Evolutionary conservation across 345 rosid genomes (phyloP), one percentile per base, ranked within the genome.

Genomic region (Odontarrhena argentea): DNA sequence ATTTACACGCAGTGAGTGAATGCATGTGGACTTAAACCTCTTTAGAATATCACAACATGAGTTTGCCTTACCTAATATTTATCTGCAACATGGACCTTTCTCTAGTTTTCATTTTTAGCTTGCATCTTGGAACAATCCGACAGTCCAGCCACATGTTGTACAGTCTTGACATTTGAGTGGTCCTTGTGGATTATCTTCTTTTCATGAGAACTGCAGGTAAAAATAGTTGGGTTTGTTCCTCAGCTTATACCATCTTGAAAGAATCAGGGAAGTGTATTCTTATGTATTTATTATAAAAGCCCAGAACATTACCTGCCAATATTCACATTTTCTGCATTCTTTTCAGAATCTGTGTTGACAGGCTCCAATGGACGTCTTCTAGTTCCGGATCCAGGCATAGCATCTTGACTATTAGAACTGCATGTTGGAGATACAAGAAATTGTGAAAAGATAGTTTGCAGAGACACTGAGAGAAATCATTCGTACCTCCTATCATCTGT

Each of bases 1-100:
- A 60, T 32, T 37, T 51, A 60, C 22, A 69, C 15, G 50, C 44
- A 50, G 41, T 48, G 6, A 18, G 22, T 18, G 22, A 15, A 35
- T 50, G 45, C 25, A 37, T 5, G 18, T 12, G 9, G 14, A 12
- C 36, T 38, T 28, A 47, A 46, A 34, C 30, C 26, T 22, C 37
- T 18, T 46, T 47, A 22, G 18, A 30, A 3, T 42, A 53, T 70
- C 46, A 43, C 25, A n/a, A 66, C 65, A 30, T 42, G 34, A 60
- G 46, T 74, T 10, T 15, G 59, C 48, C 77, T 75, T 56, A 85
- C 88, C 80, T 69, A 46, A 55, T 65, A 25, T 72, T 60, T 40
- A 77, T 77, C 51, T 59, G 75, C 55, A 69, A 60, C 65, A 67
- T 38, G 73, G 84, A 54, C 56, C 71, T 76, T 71, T 51, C 84